These are phyloP conservation scores for Stentor roeselii DNA, from an alignment of 73 alveolate genomes.

Conservation along the genomic window DNA sequence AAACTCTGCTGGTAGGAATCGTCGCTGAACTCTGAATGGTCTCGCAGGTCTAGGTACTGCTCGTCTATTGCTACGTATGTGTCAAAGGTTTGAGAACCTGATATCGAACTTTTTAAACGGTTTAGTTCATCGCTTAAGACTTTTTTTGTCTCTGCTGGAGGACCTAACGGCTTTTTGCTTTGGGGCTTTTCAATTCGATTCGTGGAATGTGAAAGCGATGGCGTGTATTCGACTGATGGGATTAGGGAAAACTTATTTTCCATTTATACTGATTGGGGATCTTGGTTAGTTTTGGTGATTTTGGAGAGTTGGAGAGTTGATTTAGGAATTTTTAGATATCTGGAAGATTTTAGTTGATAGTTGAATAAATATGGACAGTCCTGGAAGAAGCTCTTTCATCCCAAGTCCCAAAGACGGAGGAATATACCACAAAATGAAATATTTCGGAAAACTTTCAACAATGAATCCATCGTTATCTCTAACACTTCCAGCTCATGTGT, in stretches of 20 bases:
- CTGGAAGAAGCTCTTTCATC: neutral
- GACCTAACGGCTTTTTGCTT: conserved; percentile 7
- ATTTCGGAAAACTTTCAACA: neutral
- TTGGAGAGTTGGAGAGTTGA: no score
- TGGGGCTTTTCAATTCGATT: neutral
- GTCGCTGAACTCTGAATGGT: neutral
- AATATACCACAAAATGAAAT: neutral
- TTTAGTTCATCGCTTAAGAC: neutral
- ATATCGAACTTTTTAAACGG: neutral
- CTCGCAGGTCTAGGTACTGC: neutral
- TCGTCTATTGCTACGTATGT: conserved; percentile 13
- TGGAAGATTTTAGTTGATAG: no score
- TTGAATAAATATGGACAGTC: neutral
- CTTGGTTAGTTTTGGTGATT: no score
- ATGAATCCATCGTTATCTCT: neutral
- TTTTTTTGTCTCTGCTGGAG: conserved; percentile 15
- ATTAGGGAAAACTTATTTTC: no score
- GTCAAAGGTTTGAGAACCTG: conserved; percentile 5
- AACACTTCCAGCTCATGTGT: neutral
- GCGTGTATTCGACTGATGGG: no score
- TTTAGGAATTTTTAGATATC: no score
- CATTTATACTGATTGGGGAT: no score
- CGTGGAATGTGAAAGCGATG: no score
- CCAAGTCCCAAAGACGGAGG: conserved; percentile 8
- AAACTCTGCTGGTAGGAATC: conserved; percentile 3